Evolutionary conservation across 108 stramenopile genomes (phyloP), one percentile per base, ranked within the genome.

Genomic region (Cyclostephanos invisitatus): DNA sequence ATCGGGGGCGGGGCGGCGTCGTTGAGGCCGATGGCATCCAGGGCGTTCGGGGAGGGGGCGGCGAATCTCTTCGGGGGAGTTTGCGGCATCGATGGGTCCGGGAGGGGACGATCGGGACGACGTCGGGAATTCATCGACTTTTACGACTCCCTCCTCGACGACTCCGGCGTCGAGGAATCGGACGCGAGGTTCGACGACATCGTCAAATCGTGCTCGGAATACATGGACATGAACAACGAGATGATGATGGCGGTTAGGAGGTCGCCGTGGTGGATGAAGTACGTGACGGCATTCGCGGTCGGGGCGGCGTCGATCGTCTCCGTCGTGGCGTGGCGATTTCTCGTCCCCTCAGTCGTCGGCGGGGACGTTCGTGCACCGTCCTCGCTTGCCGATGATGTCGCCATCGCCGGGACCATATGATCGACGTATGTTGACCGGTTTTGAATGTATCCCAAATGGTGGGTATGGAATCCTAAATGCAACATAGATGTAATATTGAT

Each of bases 1-100:
- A 83, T 85, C 40, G 84, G 84, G 11, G 84, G 84, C 20, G 84
- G 84, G 5, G 81, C 84, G 15, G 70, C 66, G 29, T 51, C n/a
- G n/a, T n/a, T 77, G 32, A 72, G 55, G 64, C 84, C 84, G 7
- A 17, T 73, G 63, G 82, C 83, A 7, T 55, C 75, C 35, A 66
- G 64, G 24, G 46, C 77, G 29, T 85, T 72, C 68, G 84, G 84
- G 4, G 56, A 70, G 42, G 73, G 62, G 47, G 84, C 77, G 14
- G 78, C 67, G 21, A 62, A 79, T 63, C 53, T 83, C 14, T 84
- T 82, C 57, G 25, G 18, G 21, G 38, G 56, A 29, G 80, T 84
- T 14, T 78, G 57, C 7, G 84, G 84, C 7, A 55, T 76, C 17
- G 38, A 44, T 0, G 60, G 22, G 32, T 50, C 54, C 35, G 78